Percentiles rank a stretch among this genome's conserved stretches.
Conservation (phyloP, 306 rosid genomes). For the Trifolium fragiferum region DNA sequence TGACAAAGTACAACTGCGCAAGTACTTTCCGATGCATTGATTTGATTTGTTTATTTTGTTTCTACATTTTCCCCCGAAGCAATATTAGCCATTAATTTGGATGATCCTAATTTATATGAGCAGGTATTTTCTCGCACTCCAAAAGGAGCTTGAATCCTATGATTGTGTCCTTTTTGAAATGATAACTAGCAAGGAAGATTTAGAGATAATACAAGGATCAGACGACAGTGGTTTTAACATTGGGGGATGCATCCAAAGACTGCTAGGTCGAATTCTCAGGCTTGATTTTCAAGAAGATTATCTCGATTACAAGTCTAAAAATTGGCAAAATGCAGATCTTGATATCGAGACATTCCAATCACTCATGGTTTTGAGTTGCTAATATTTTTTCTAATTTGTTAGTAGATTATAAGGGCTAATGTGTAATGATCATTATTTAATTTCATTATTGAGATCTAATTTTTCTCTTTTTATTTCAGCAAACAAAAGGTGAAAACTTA, state of each 20-base stretch:
- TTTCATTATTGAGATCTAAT: conserved; percentile 18
- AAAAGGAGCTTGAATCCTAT: conserved; percentile 82
- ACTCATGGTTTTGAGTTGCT: conserved; percentile 70
- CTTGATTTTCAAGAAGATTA: conserved; percentile 91
- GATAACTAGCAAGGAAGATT: conserved; percentile 90
- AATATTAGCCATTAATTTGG: conserved; percentile 20
- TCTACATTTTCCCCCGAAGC: conserved; percentile 10
- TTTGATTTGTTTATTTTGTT: conserved; percentile 11
- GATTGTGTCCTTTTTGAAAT: conserved; percentile 94
- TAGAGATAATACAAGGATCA: conserved; percentile 68
- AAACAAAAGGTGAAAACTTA: conserved; percentile 87
- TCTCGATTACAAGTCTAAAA: conserved; percentile 71
- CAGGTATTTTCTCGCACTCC: conserved; percentile 90
- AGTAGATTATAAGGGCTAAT: conserved; percentile 1
- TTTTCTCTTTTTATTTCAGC: conserved; percentile 51
- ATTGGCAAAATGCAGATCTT: conserved; percentile 96
- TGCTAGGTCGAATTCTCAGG: conserved; percentile 77
- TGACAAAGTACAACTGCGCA: neutral
- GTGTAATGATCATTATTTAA: neutral
- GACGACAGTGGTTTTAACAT: conserved; percentile 71
- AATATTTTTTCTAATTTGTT: conserved; percentile 8
- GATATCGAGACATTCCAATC: conserved; percentile 83
- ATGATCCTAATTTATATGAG: conserved; percentile 23
- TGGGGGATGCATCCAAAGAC: conserved; percentile 85
- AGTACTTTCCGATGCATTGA: conserved; percentile 13